Evolutionary conservation across 768 basidiomycete species (phyloP).

Genomic region (Lentinula detonsa): DNA sequence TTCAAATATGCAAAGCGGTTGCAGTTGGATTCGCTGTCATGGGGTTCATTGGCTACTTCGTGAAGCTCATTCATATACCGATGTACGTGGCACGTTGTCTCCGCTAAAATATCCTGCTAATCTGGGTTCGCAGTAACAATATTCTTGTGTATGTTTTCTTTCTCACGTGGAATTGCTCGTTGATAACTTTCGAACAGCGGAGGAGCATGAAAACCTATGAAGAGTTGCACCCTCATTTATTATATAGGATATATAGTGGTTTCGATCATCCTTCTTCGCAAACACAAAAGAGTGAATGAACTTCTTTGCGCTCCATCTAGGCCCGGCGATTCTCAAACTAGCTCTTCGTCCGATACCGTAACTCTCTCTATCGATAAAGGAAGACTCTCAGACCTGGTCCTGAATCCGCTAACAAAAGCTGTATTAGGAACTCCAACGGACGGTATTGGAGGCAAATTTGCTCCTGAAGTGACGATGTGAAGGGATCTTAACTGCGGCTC

Average conservation of each 20-base stretch:
- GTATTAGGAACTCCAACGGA: background rate
- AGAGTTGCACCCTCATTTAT: conserved; percentile 9
- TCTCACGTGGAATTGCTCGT: conserved; percentile 2
- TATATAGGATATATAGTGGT: background rate
- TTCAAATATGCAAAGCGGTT: conserved; percentile 93
- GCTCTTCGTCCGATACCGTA: background rate
- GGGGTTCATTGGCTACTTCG: conserved; percentile 99
- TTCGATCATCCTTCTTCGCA: background rate
- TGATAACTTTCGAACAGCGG: conserved; percentile 44
- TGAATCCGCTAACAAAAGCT: background rate
- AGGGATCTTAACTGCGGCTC: background rate
- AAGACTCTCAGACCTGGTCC: background rate
- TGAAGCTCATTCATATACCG: conserved; percentile 97
- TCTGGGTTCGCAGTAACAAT: conserved; percentile 65
- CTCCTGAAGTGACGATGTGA: background rate
- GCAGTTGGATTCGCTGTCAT: conserved; percentile 97
- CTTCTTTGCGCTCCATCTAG: background rate
- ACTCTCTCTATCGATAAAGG: background rate
- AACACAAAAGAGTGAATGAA: background rate
- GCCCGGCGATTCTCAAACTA: background rate
- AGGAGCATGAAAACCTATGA: conserved; percentile 48
- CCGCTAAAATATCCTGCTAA: conserved; percentile 10
- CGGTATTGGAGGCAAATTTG: background rate
- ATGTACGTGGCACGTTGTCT: conserved; percentile 57
- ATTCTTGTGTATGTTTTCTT: conserved; percentile 82